These are phyloP conservation scores for Botryotinia convoluta DNA, from an alignment of 2,329 filamentous ascomycete species.

Conservation along the genomic window DNA sequence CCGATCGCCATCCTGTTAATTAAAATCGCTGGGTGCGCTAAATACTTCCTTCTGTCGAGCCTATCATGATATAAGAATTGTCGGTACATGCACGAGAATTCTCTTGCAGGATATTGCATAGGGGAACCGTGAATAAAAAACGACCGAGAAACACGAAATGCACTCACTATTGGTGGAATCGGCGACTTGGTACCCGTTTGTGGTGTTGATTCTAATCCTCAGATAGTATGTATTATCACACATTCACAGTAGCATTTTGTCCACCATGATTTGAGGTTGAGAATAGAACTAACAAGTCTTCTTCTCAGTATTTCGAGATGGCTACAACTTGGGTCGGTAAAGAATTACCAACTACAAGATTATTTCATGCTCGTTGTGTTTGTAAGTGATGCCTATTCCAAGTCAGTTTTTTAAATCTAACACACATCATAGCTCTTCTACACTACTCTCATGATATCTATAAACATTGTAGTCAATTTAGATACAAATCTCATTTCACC, in stretches of 20 bases:
- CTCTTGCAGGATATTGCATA: neutral
- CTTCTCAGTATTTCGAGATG: constrained; percentile 41
- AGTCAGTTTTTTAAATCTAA: neutral
- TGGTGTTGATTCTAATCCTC: constrained; percentile 21
- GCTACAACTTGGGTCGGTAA: constrained; percentile 45
- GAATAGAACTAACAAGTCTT: neutral
- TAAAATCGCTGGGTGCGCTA: neutral
- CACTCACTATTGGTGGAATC: constrained; percentile 38
- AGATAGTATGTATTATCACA: constrained; percentile 40
- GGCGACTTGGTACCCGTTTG: constrained; percentile 48
- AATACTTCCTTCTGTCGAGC: neutral
- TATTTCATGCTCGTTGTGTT: constrained; percentile 54
- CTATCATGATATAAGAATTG: neutral
- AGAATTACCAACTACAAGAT: constrained; percentile 54
- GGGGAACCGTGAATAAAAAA: neutral
- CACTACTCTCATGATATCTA: constrained; percentile 52
- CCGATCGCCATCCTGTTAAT: neutral
- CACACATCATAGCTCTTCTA: constrained; percentile 43
- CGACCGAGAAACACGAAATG: neutral
- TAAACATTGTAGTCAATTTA: constrained; percentile 55
- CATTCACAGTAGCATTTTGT: neutral
- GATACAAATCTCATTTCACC: constrained; percentile 59
- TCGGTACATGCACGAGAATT: neutral
- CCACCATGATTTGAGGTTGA: neutral
- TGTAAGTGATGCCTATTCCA: constrained; percentile 39